Conservation (phyloP, 2,329 filamentous ascomycete genomes). For the Stagonosporopsis vannaccii region DNA sequence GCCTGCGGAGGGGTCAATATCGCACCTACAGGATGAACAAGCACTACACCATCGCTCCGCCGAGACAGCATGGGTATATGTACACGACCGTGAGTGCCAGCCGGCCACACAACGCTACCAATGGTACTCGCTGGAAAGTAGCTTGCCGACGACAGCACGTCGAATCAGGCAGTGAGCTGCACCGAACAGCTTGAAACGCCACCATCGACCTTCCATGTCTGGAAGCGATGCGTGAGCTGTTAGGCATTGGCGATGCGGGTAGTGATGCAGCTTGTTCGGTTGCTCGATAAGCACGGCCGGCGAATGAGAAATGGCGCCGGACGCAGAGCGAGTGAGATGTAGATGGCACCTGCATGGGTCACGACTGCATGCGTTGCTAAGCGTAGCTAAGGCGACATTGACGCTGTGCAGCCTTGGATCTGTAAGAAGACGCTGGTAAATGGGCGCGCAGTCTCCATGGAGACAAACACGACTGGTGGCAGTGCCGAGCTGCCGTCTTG, state of each 20-base stretch:
- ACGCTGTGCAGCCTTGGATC: neutral
- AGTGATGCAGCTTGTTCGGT: constrained; percentile 9
- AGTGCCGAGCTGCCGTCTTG: constrained; percentile 2
- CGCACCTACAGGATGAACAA: constrained; percentile 24
- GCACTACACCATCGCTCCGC: constrained; percentile 26
- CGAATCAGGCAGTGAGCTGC: constrained; percentile 25
- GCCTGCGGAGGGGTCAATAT: constrained; percentile 8
- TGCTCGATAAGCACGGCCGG: constrained; percentile 19
- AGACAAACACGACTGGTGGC: too few species aligned
- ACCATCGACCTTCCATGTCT: constrained; percentile 29
- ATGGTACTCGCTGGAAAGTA: constrained; percentile 7
- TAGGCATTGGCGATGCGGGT: constrained; percentile 14
- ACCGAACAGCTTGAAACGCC: constrained; percentile 15
- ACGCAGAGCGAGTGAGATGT: constrained; percentile 6
- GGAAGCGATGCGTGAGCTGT: constrained; percentile 18
- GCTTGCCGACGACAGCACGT: constrained; percentile 1
- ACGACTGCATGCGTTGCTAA: constrained; percentile 17
- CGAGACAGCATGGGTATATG: constrained; percentile 23
- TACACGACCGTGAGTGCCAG: neutral
- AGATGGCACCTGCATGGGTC: constrained; percentile 20
- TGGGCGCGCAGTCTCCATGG: too few species aligned
- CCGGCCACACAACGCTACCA: constrained; percentile 9
- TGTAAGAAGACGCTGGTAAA: too few species aligned
- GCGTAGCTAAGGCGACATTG: constrained; percentile 8
- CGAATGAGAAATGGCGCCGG: constrained; percentile 15